Base-by-base conservation (phyloP, 306 rosid genomes). In the Castanea mollissima region DNA sequence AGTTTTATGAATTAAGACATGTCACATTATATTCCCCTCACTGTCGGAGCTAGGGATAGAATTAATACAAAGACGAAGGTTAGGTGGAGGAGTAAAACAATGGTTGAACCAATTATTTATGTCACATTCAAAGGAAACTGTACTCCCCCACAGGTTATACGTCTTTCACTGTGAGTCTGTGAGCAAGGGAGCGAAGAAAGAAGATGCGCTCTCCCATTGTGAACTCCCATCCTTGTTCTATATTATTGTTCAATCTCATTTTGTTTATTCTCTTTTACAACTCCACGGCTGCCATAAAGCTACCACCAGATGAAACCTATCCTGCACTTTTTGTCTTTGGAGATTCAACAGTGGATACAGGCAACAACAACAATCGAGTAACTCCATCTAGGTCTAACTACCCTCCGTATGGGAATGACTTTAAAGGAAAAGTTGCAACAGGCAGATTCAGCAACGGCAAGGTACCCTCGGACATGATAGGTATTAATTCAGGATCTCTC, bases 321-420 rank as follows among this genome's bases (percentile, higher is more conserved):
- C 89, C 91, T 5, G 91, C 89, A 0, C 27, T 85, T 2, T 57
- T 85, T 1, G 83, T 78, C 15, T 88, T 88, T 15, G 91, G 91
- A 18, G 91, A 85, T 20, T 88, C 91, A 3, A 85, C 85, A 51
- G 85, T 88, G 65, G 91, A 85, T 46, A 85, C 91, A 1, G 91
- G 91, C 76, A 88, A 75, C 72, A 88, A 88, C 84, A 83, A 88
- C 77, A 1, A 81, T 55, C 74, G 83, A 27, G 15, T 74, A 67
- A 69, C 89, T 55, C 27, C 76, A 3, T 38, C 79, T 54, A 85
- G 51, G 69, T 80, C 87, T 55, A 59, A 65, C 31, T 67, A 51
- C 65, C 18, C 51, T 14, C 65, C 54, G 21, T 75, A 44, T 16
- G 77, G 68, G 19, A 56, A 21, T 46, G 77, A 56, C 35, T 32